Evolutionary conservation across 108 stramenopile species (phyloP), one percentile per base, ranked within the genome.

Genomic region (Cyclotella kingstonii): DNA sequence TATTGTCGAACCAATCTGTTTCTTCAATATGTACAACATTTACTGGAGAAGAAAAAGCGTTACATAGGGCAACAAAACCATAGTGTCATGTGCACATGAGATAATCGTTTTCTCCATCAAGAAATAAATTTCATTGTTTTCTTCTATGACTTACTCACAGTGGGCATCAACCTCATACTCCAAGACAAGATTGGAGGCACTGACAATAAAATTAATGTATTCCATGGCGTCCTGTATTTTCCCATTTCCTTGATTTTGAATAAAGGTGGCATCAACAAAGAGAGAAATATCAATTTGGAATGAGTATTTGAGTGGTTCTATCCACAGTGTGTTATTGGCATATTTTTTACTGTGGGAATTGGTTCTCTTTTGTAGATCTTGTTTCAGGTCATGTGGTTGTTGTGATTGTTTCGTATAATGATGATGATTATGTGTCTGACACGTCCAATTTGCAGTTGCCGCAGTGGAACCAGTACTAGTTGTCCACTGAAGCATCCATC

Each of bases 111-210:
- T 5, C 11, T 27, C 11, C 21, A 27, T 50, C 49, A 4, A 50
- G 14, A 17, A 45, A 15, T 9, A 17, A 45, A 5, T 15, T 15
- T 45, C 5, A 5, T 45, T 10, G n/a, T 5, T 17, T 15, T 15
- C 44, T 5, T 15, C 9, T 5, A 45, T 45, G 5, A 17, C 15
- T 2, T 11, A 45, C 58, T 59, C 22, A 59, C 58, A 56, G 55
- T 70, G 69, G 11, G 69, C 54, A 59, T 72, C 70, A 0, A 72
- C 54, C 50, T 72, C 70, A 41, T 72, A 48, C 57, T 72, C 70
- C 30, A 59, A 47, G 4, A 72, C 42, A 11, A 72, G 11, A 36
- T 72, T 72, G 5, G 64, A 34, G 11, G 64, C 63, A 34, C 59
- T 52, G 19, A 65, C 64, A 36, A 72, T 42, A 19, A 72, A 49